Evolutionary conservation across 371 early-diverging fungal genomes (phyloP), one percentile per base, ranked within the genome.

Genomic region (Rhizopus arrhizus): DNA sequence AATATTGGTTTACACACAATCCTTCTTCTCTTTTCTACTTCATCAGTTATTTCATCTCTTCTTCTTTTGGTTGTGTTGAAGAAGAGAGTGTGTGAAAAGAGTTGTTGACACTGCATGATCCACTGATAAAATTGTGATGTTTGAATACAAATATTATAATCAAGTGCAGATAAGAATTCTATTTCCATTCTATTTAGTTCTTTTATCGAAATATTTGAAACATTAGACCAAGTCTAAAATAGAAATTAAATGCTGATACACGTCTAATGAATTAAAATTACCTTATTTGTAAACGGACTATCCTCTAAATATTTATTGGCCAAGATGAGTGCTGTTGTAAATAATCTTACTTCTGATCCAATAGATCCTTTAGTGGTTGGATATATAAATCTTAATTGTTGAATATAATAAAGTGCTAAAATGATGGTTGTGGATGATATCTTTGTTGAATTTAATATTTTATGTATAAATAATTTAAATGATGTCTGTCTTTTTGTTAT

Each of bases 111-210:
- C 55, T 67, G 70, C 3, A 47, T 38, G 8, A 62, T 62, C 85
- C 85, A 85, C 47, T 62, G 43, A 15, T 60, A 62, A 58, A 74
- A 85, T 22, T 73, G 61, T 11, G 66, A 47, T 8, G 80, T 67
- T 16, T 69, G 52, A 11, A 80, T 64, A 64, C 74, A 74, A 22
- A 82, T 65, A 32, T 70, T 66, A 55, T 85, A 84, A 35, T 85
- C 74, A 13, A 89, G 72, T 28, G 85, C 84, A 22, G 75, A 66
- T 58, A 88, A 61, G 56, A 89, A 90, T 66, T 91, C 90, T 52
- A 84, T 77, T 71, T 91, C 91, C 89, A 91, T 90, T 10, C 82
- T 85, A 55, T 85, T 84, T 33, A 91, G 69, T 69, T 91, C 88
- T 48, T 60, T 49, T 28, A 88, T 74, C 2, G 86, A 81, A 60